These are phyloP conservation scores for Geoglossum glabrum DNA, from an alignment of 495 filamentous ascomycete genomes.

Conservation along the genomic window DNA sequence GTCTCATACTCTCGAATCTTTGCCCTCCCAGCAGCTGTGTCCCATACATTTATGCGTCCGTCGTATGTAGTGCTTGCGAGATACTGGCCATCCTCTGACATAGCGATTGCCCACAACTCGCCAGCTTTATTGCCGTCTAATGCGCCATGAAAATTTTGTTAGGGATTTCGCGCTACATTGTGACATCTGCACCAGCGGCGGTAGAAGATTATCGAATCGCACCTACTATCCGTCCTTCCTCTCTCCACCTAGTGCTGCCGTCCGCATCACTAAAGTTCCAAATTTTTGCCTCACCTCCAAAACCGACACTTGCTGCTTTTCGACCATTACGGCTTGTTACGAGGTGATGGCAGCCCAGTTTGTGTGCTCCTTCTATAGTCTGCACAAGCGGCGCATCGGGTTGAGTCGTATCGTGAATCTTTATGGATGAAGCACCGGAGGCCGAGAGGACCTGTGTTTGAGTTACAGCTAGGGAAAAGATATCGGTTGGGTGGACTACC, in stretches of 20 bases:
- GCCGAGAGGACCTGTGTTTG: constrained; percentile 54
- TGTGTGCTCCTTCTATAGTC: constrained; percentile 54
- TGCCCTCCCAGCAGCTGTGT: constrained; percentile 30
- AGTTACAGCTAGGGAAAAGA: constrained; percentile 78
- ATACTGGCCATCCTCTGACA: constrained; percentile 63
- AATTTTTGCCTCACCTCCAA: constrained; percentile 65
- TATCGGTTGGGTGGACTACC: constrained; percentile 54
- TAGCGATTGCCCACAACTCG: constrained; percentile 67
- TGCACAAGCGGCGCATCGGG: constrained; percentile 57
- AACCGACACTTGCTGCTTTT: constrained; percentile 62
- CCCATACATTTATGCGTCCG: constrained; percentile 79
- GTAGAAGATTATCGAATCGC: constrained; percentile 7
- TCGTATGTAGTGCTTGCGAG: constrained; percentile 66
- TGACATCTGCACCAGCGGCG: constrained; percentile 3
- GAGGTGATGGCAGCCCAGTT: constrained; percentile 76
- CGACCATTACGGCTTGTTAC: constrained; percentile 45
- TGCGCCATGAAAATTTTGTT: constrained; percentile 7
- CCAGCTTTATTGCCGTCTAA: constrained; percentile 31
- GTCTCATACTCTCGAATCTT: constrained; percentile 73
- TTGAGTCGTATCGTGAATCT: constrained; percentile 49
- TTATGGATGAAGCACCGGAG: constrained; percentile 60
- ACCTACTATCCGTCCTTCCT: constrained; percentile 28
- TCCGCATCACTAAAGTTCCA: constrained; percentile 32
- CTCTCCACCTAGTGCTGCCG: constrained; percentile 25
- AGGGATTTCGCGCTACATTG: constrained; percentile 7